Base-by-base conservation (phyloP, 2,329 filamentous ascomycete species). In the Penicillium sclerotigenum region DNA sequence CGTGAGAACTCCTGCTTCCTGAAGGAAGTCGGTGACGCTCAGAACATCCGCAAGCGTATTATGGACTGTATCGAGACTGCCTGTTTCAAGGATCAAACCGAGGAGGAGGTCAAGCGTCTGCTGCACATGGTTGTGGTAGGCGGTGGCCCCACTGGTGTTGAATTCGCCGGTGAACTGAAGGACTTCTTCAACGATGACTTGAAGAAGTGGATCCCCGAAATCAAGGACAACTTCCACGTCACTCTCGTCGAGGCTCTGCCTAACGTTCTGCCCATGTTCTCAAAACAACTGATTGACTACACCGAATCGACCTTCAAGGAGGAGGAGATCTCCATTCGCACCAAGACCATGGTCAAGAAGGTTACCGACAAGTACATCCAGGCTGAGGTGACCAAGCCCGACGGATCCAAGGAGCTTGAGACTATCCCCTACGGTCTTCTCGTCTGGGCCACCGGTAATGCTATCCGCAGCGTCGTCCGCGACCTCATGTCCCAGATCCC, bases 11-110 rank as follows among this genome's bases (percentile, higher is more conserved):
- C 90, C 67, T 96, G 92, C 80, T 99, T 99, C 84, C 79, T 99
- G 73, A 99, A 99, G 83, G 95, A 99, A 80, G 96, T 99, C 71
- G 86, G 84, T 64, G 95, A 99, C 75, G 94, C 94, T 56, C 94
- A 99, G 79, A 85, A 86, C 71, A 99, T 99, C 73, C 91, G 94
- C 72, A 97, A 93, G 83, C 91, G 91, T 78, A 97, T 99, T 77
- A 99, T 99, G 94, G 94, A 99, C 80, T 99, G 94, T 75, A 92
- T 96, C 67, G 94, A 99, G 80, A 97, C 93, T 34, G 94, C 94
- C 50, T 93, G 91, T 60, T 97, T 99, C 87, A 97, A 97, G 84
- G 93, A 91, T 72, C 94, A 99, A 80, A 82, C 84, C 36, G 80
- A 84, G 16, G 90, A 94, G 64, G 95, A 99, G 79, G 81, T 96